Base-by-base conservation (phyloP, 2,329 filamentous ascomycete species). In the Orbilia oligospora region DNA sequence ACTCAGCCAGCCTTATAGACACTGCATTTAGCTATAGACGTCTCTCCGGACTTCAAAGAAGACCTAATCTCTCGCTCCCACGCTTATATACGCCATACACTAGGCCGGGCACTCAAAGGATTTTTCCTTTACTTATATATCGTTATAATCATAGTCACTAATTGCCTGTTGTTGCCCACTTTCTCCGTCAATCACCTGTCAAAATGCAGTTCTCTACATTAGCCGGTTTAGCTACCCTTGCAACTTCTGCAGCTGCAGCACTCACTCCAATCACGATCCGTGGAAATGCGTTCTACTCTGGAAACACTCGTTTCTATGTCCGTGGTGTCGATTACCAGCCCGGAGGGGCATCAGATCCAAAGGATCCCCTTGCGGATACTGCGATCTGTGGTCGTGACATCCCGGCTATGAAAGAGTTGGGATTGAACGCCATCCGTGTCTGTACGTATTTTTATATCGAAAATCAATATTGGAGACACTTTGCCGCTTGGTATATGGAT, bases 381-480 rank as follows among this genome's bases (percentile, higher is more conserved):
- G 85, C 85, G 2, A 86, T 88, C 83, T 97, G 94, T 89, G 88
- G 89, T 84, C 91, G 94, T 81, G 93, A 97, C 83, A 91, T 97
- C 82, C 85, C 86, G 65, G 87, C 93, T 84, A 97, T 97, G 90
- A 89, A 93, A 87, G 89, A 93, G 81, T 88, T 97, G 64, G 93
- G 94, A 61, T 87, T 97, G 86, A 97, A 97, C 88, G 94, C 93
- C 27, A 88, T 97, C 83, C 94, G 94, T 85, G 92, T 97, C 80
- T 97, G 81, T 82, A 78, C 64, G 81, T 81, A 55, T 27, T 48
- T n/a, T 49, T 4, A 33, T 20, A 22, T 51, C 58, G 3, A 16
- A 5, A 36, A 6, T 16, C 22, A 9, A 8, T 30, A 8, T 18
- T 24, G 36, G 14, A n/a, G 12, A 24, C 33, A 5, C 2, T 65